Evolutionary conservation across 179 eudicot species (phyloP), one percentile per base, ranked within the genome.

Genomic region (Drosera spatulata): DNA sequence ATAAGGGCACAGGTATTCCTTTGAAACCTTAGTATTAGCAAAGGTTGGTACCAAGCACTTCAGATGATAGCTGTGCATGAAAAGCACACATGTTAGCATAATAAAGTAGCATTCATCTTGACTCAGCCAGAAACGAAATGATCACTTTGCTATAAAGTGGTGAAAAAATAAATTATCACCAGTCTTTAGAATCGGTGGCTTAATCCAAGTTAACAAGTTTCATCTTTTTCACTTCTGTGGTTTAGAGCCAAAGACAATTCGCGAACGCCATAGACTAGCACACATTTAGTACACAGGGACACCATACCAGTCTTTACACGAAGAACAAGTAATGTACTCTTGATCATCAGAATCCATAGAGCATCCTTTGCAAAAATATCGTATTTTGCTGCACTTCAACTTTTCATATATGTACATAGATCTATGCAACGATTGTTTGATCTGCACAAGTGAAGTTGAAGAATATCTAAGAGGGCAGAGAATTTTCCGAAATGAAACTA

Each of bases 251-350:
- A 43, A 2, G 1, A 43, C 33, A 4, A 43, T 43, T 43, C 45
- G 5, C 45, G 8, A 43, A 43, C 45, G 8, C 45, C 45, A 43
- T 43, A 43, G 8, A 43, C 45, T 43, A 43, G 5, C 45, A 56
- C 38, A 63, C 55, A 59, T 61, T 61, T 40, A 64, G 58, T 41
- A 40, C 41, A 60, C 56, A 60, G 37, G 41, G 52, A 68, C 60
- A 63, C 71, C 60, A 78, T 85, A 90, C 99, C 97, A 70, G 73
- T 85, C 87, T 62, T 76, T 83, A 73, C 99, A 94, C 62, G 78
- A 61, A 59, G 85, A 85, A 75, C 99, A 94, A 50, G 87, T 76
- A 11, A 78, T 68, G 61, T 69, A 73, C 58, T 77, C 80, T 69
- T 79, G 73, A 71, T 85, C 83, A 39, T 85, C 84, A 66, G 74